These are phyloP conservation scores for Aureobasidium pullulans DNA, from an alignment of 2,329 filamentous ascomycete genomes.

Conservation along the genomic window DNA sequence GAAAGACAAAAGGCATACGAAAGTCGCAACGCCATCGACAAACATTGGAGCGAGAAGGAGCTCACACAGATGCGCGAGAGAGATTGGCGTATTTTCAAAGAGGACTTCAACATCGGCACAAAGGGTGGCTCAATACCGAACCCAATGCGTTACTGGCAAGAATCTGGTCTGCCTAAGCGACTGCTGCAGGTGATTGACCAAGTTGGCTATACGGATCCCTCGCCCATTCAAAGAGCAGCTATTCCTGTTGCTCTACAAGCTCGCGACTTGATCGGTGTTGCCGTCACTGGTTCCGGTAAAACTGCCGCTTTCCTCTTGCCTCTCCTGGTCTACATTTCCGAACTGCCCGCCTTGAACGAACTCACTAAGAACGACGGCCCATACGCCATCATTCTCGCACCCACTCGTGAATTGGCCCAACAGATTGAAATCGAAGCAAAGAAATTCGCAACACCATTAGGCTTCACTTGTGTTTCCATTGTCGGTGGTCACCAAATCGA, in stretches of 20 bases:
- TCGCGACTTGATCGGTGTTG: slow-evolving; percentile 94
- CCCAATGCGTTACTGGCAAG: slow-evolving; percentile 90
- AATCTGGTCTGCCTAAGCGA: slow-evolving; percentile 70
- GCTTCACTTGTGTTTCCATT: slow-evolving; percentile 91
- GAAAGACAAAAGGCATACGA: slow-evolving; percentile 66
- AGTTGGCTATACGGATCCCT: slow-evolving; percentile 87
- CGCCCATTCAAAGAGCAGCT: slow-evolving; percentile 84
- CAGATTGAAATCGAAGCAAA: slow-evolving; percentile 92
- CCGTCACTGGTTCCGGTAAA: slow-evolving; percentile 96
- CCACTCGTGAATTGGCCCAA: slow-evolving; percentile 93
- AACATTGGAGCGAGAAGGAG: slow-evolving; percentile 93
- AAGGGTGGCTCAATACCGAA: slow-evolving; percentile 90
- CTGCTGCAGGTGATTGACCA: slow-evolving; percentile 74
- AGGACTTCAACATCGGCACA: slow-evolving; percentile 93
- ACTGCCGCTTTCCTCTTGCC: slow-evolving; percentile 92
- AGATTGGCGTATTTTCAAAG: slow-evolving; percentile 99
- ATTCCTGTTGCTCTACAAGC: slow-evolving; percentile 92
- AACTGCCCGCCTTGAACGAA: slow-evolving; percentile 77
- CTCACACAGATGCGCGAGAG: slow-evolving; percentile 91
- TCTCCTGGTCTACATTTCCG: slow-evolving; percentile 86
- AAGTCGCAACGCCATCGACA: slow-evolving; percentile 67
- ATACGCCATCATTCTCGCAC: slow-evolving; percentile 93
- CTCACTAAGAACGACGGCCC: slow-evolving; percentile 88
- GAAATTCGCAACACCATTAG: slow-evolving; percentile 84
- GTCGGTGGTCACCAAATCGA: slow-evolving; percentile 96